A percentile compares a stretch with the other conserved stretches of the same genome.
Evolutionary conservation across 495 filamentous ascomycete species (phyloP).

Genomic region (Aspergillus conjunctus): DNA sequence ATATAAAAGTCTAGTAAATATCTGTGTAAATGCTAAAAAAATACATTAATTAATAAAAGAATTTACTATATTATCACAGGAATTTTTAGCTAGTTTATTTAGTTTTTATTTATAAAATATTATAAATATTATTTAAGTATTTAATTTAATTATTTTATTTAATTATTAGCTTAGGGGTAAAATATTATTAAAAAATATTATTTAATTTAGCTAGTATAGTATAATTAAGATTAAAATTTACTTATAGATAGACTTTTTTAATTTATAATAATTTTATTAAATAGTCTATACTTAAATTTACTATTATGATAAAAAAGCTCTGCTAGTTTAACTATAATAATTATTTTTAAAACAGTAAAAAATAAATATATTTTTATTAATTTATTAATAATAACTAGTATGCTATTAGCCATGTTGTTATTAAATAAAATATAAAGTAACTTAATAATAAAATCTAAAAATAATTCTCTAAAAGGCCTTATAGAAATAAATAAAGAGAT

Average conservation of each 20-base stretch:
- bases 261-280: background rate
- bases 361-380: slow-evolving; percentile 1
- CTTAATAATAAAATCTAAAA: slow-evolving; percentile 1
- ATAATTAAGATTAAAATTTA: background rate
- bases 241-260: no score
- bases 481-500: background rate
- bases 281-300: background rate
- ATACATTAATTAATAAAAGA: background rate
- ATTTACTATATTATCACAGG: background rate
- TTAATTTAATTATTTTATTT: background rate
- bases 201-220: background rate
- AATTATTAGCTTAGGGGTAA: background rate
- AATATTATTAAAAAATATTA: background rate
- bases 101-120: no score
- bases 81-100: no score
- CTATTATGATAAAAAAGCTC: background rate
- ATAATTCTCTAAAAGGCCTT: background rate
- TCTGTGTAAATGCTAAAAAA: background rate
- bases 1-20: background rate
- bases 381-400: slow-evolving; percentile 6
- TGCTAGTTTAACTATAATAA: background rate
- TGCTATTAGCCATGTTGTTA: background rate
- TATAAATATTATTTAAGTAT: no score
- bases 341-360: background rate
- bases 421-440: background rate